Evolutionary conservation across 1,284 basidiomycete species (phyloP), one percentile per base, ranked within the genome.

Genomic region (Leccinum subatratum): DNA sequence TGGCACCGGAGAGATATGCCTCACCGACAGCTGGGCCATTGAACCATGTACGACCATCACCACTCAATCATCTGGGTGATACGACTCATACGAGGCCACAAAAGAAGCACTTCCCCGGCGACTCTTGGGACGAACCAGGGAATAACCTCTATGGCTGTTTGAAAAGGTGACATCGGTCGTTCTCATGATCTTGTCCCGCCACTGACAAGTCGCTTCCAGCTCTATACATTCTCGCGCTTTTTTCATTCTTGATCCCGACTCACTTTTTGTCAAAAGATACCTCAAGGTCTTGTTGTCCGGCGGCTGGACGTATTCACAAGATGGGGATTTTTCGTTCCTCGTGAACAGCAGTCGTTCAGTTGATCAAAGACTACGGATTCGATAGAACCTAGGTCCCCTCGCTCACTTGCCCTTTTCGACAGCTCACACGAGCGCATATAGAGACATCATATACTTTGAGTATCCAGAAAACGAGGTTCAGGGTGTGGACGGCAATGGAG

Each of bases 111-210:
- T 90, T 83, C 70, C 79, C 85, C 3, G 80, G 80, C 3, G 88
- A 89, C 69, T 86, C 85, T 9, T 89, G 85, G 86, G 74, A 77
- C 69, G 83, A 91, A 68, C 67, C 79, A 0, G 91, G 87, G 62
- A 91, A 86, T 73, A 93, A 94, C 73, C 79, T 95, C 8, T 95
- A 94, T 71, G 94, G 94, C 4, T 93, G 91, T 78, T 80, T 97
- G 71, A 95, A 95, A 80, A 94, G 74, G 85, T 95, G 65, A 32
- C 78, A 30, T 63, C 20, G 32, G 4, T 8, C 45, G 20, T n/a
- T 56, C 16, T 18, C 25, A 18, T 12, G 7, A 3, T 39, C 12
- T 7, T 32, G 32, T 5, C 18, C 14, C 39, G 3, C 58, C 3
- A 1, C n/a, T 67, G 56, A 75, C 32, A 22, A 37, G 20, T n/a